These are phyloP conservation scores for Crassisporium funariophilum DNA, from an alignment of 768 basidiomycete species.

Conservation along the genomic window DNA sequence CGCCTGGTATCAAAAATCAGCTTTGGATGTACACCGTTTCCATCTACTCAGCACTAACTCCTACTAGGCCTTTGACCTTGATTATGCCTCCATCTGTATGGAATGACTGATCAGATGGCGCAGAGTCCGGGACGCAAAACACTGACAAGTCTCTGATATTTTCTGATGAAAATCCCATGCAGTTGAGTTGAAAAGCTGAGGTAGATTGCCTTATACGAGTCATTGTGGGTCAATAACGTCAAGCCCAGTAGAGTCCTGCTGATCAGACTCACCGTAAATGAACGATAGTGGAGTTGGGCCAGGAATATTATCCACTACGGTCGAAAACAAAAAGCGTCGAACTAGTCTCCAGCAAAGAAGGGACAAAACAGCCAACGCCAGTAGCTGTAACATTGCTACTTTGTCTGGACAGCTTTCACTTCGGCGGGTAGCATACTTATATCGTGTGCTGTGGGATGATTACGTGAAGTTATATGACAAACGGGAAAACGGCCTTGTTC, in stretches of 20 bases:
- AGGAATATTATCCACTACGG: constrained; percentile 34
- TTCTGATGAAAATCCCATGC: constrained; percentile 6
- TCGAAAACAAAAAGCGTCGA: neutral
- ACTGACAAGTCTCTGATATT: neutral
- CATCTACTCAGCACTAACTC: neutral
- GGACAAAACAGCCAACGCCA: neutral
- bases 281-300: constrained; percentile 34
- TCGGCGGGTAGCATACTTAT: too few relatives aligned
- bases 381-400: neutral
- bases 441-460: too few relatives aligned
- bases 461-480: too few relatives aligned
- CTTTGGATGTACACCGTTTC: neutral
- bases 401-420: too few relatives aligned
- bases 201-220: neutral
- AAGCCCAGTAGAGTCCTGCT: neutral
- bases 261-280: constrained; percentile 27
- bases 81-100: constrained; percentile 3
- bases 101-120: neutral
- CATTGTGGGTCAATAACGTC: neutral
- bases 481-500: too few relatives aligned
- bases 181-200: neutral
- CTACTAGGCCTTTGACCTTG: constrained; percentile 1
- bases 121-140: too few relatives aligned
- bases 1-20: constrained; percentile 10
- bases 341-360: neutral